Evolutionary conservation across 805 yeast species (phyloP), one percentile per base, ranked within the genome.

Genomic region (Ogataea trehaloabstinens): DNA sequence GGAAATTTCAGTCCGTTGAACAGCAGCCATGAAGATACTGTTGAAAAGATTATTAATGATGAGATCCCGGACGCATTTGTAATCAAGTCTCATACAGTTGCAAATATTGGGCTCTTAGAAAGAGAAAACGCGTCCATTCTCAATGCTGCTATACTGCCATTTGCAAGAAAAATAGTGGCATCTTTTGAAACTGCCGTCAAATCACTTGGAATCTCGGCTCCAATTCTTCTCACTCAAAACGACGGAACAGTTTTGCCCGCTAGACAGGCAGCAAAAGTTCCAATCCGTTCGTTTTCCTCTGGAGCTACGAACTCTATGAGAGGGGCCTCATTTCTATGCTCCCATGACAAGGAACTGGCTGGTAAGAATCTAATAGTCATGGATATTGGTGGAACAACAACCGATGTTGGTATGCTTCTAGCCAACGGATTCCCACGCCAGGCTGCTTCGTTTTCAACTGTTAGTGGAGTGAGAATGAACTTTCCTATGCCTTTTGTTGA

Each of bases 351-450:
- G 40, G 33, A 60, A 35, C 34, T 52, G 19, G 54, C 51, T 1
- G 50, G 58, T 2, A 72, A 75, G 6, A 45, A 52, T 27, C 56
- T 63, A 12, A 46, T 69, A 34, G 74, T 72, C 19, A 19, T 30
- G 33, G 77, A 71, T 51, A 63, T 71, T 29, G 77, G 77, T 16
- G 77, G 76, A 7, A 71, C 77, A 8, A 71, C 77, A 5, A 55
- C 74, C 4, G 76, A 71, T 49, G 71, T 69, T 18, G 76, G 77
- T 12, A 42, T 68, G 31, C 45, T 71, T 25, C 50, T 71, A 10
- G 66, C 71, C 6, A 46, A 64, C 21, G 76, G 76, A 1, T 71
- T 70, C 50, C 77, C 76, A 6, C 52, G 73, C 27, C 74, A 70
- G 40, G 56, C 71, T 4, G 61, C 74, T 1, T 58, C 73, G 5